phyloP scores from a whole-genome alignment of 495 filamentous ascomycete species.

The Echria macrotheca region DNA sequence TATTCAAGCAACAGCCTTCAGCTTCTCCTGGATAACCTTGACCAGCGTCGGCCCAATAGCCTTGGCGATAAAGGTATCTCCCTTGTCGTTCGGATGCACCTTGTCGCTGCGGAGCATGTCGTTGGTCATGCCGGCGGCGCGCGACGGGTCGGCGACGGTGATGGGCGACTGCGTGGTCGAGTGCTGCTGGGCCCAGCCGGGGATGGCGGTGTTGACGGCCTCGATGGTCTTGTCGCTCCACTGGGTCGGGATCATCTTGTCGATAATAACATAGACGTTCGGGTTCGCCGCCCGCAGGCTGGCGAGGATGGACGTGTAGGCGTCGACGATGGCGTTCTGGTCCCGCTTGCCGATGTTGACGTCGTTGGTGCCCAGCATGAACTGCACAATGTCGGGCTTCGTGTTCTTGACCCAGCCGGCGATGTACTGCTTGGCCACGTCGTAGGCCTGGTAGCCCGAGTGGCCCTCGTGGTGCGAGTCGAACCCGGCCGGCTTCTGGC shows the following conservation, averaged over 20 bases:
- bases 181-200: slow-evolving; percentile 24
- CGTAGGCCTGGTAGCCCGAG: slow-evolving; percentile 33
- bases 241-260: slow-evolving; percentile 28
- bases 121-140: slow-evolving; percentile 24
- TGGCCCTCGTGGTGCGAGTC: slow-evolving; percentile 35
- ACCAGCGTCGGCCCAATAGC: slow-evolving; percentile 22
- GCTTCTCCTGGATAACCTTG: slow-evolving; percentile 12
- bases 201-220: slow-evolving; percentile 29
- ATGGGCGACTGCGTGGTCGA: slow-evolving; percentile 28
- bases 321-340: slow-evolving; percentile 28
- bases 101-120: slow-evolving; percentile 22
- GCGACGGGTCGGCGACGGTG: slow-evolving; percentile 26
- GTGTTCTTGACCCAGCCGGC: slow-evolving; percentile 26
- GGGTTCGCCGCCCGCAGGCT: slow-evolving; percentile 29
- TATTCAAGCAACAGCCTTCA: not conserved
- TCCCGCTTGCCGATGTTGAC: slow-evolving; percentile 23
- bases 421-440: slow-evolving; percentile 34
- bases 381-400: slow-evolving; percentile 34
- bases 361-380: slow-evolving; percentile 41
- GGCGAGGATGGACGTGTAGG: slow-evolving; percentile 28
- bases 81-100: slow-evolving; percentile 32
- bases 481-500: slow-evolving; percentile 18
- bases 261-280: slow-evolving; percentile 27
- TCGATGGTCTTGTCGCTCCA: slow-evolving; percentile 25
- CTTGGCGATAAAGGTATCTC: slow-evolving; percentile 27